A percentile compares a stretch with the other conserved stretches of the same genome.
These are phyloP conservation scores for Discostella stelligera DNA, from an alignment of 352 stramenopile genomes.

Conservation along the genomic window DNA sequence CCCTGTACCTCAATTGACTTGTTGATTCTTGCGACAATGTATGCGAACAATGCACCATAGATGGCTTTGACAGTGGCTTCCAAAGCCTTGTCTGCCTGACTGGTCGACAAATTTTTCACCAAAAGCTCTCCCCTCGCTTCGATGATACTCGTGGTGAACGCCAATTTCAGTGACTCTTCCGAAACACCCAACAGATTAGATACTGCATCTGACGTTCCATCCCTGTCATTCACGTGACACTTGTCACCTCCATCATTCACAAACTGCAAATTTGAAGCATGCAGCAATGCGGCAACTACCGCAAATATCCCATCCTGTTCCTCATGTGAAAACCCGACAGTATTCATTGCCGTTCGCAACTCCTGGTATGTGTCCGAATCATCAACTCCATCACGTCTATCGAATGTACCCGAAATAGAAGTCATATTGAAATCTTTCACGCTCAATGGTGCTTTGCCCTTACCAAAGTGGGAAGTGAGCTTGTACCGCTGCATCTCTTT, in stretches of 20 bases:
- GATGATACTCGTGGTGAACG: constrained; percentile 90
- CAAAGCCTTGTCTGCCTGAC: constrained; percentile 85
- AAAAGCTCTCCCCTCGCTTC: constrained; percentile 89
- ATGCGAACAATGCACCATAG: constrained; percentile 94
- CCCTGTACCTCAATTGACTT: constrained; percentile 74
- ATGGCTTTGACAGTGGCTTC: constrained; percentile 93
- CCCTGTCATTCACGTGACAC: constrained; percentile 68
- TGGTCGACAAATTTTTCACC: constrained; percentile 85
- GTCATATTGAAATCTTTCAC: constrained; percentile 77
- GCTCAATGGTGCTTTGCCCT: constrained; percentile 15
- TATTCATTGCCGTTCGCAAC: constrained; percentile 64
- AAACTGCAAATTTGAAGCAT: constrained; percentile 91
- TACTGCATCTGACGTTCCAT: constrained; percentile 77
- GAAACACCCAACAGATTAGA: constrained; percentile 88
- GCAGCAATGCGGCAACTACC: constrained; percentile 88
- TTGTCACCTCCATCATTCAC: constrained; percentile 69
- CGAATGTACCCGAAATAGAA: constrained; percentile 69
- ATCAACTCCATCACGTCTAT: constrained; percentile 74
- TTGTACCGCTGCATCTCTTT: constrained; percentile 75
- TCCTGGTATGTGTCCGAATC: constrained; percentile 72
- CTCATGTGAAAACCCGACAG: constrained; percentile 67
- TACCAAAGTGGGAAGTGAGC: constrained; percentile 20
- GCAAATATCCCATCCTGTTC: constrained; percentile 91
- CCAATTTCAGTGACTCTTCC: constrained; percentile 85
- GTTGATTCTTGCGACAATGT: constrained; percentile 93